These are phyloP conservation scores for Oldenlandia corymbosa DNA, from an alignment of 257 asterid species.

Conservation along the genomic window DNA sequence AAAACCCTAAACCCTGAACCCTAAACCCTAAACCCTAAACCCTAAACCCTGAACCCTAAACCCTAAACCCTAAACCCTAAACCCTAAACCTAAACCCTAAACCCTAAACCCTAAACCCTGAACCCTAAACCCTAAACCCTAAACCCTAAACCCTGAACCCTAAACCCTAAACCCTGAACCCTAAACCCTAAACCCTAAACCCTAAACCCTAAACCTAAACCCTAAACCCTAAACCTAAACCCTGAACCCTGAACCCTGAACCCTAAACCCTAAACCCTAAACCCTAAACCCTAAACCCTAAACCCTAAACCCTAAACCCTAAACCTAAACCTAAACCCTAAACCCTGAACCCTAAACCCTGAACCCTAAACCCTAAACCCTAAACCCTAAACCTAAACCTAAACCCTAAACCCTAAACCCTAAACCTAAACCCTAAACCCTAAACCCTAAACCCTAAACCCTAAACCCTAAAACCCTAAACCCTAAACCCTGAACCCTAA, in stretches of 20 bases:
- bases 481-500: slow-evolving; percentile 12
- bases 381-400: slow-evolving; percentile 19
- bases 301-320: slow-evolving; percentile 19
- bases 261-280: slow-evolving; percentile 15
- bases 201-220: slow-evolving; percentile 14
- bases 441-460: slow-evolving; percentile 5
- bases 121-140: slow-evolving; percentile 15
- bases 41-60: slow-evolving; percentile 19
- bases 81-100: no score
- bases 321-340: slow-evolving; percentile 11
- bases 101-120: slow-evolving; percentile 14
- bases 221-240: slow-evolving; percentile 20
- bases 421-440: not conserved
- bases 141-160: slow-evolving; percentile 12
- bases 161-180: slow-evolving; percentile 11
- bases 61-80: slow-evolving; percentile 19
- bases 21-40: slow-evolving; percentile 19
- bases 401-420: slow-evolving; percentile 12
- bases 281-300: slow-evolving; percentile 21
- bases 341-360: slow-evolving; percentile 20
- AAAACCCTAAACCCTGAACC: slow-evolving; percentile 20
- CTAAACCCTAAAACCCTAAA: not conserved
- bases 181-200: slow-evolving; percentile 13
- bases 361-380: slow-evolving; percentile 20
- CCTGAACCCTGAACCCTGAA: slow-evolving; percentile 16